phyloP scores from a whole-genome alignment of 306 rosid species.

The Arachis hypogaea region DNA sequence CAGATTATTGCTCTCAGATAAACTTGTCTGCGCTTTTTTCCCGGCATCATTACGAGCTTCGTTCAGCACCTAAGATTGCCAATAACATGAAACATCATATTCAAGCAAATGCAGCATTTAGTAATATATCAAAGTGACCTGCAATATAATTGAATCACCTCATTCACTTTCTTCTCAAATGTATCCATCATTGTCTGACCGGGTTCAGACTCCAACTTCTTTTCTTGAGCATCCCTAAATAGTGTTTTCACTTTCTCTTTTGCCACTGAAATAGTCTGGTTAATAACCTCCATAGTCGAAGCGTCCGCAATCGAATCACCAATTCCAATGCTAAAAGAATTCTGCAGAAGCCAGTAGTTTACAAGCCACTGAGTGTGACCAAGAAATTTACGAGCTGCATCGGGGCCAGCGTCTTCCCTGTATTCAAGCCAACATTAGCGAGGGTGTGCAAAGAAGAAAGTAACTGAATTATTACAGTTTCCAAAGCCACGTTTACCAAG shows the following conservation, averaged over 20 bases:
- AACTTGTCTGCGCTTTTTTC: conserved; percentile 92
- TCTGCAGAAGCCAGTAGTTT: conserved; percentile 95
- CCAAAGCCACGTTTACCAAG: background rate
- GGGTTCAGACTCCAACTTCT: conserved; percentile 90
- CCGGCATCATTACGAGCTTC: conserved; percentile 99
- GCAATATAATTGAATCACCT: conserved; percentile 51
- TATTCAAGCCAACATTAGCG: conserved; percentile 33
- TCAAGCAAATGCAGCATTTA: conserved; percentile 20
- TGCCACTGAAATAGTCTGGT: conserved; percentile 83
- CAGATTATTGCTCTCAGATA: conserved; percentile 91
- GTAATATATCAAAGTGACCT: conserved; percentile 18
- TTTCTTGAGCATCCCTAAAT: conserved; percentile 82
- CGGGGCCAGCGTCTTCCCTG: conserved; percentile 99
- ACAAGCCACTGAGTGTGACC: conserved; percentile 99
- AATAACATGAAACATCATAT: conserved; percentile 23
- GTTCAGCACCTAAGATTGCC: conserved; percentile 65
- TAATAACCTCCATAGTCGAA: conserved; percentile 84
- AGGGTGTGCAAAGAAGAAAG: conserved; percentile 9
- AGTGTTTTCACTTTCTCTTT: conserved; percentile 89
- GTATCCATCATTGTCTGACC: conserved; percentile 99
- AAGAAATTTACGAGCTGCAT: conserved; percentile 96
- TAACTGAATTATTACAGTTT: conserved; percentile 14
- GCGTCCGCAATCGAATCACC: conserved; percentile 99
- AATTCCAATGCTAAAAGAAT: conserved; percentile 95
- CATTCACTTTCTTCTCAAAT: conserved; percentile 93